Percentiles rank a stretch among this genome's conserved stretches.
These are phyloP conservation scores for Ailanthus altissimus DNA, from an alignment of 345 rosid species.

Conservation along the genomic window DNA sequence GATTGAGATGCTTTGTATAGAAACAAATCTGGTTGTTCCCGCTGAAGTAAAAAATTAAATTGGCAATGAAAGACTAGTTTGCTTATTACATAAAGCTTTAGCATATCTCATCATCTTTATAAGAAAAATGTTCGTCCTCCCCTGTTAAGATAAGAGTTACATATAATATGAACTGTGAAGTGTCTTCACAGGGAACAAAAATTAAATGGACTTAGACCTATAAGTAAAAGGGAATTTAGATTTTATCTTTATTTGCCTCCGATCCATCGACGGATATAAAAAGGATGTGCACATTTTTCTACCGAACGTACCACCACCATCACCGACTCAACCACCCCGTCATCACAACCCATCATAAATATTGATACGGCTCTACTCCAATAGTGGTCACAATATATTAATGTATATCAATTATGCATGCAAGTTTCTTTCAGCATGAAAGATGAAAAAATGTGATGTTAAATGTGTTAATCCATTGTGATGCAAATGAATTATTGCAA, in stretches of 20 bases:
- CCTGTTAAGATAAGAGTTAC: neutral
- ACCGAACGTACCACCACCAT: neutral
- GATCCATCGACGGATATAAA: neutral
- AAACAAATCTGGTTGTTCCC: neutral
- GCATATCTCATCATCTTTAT: neutral
- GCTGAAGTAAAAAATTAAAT: no score
- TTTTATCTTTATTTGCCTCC: neutral
- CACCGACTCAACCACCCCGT: neutral
- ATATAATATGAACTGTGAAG: neutral
- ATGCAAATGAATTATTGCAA: neutral
- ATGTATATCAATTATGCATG: neutral
- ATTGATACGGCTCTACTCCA: neutral
- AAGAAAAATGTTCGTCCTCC: neutral
- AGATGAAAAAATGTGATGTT: conserved; percentile 20
- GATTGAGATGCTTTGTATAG: neutral
- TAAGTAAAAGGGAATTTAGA: neutral
- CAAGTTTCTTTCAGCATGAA: conserved; percentile 13
- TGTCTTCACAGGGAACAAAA: neutral
- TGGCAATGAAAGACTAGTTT: no score
- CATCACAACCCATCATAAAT: neutral
- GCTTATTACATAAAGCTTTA: neutral
- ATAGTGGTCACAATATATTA: neutral
- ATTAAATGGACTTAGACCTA: neutral
- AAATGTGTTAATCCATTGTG: neutral
- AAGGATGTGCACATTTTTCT: neutral